These are phyloP conservation scores for Capsicum chinense DNA, from an alignment of 257 asterid species.

Conservation along the genomic window DNA sequence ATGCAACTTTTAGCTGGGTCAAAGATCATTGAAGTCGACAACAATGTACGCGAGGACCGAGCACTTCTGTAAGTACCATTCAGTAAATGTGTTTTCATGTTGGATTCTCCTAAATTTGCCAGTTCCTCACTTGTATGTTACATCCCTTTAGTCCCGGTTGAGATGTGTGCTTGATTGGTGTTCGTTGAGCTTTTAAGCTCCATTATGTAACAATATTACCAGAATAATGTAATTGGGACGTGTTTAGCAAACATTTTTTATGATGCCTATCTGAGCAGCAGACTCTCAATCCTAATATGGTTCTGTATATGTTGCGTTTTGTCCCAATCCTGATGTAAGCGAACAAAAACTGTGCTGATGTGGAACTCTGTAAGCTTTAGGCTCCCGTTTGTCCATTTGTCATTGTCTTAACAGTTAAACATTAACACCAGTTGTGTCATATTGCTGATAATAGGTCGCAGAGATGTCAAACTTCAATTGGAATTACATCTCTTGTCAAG, in stretches of 20 bases:
- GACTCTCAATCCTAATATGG: background rate
- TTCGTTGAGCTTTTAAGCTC: background rate
- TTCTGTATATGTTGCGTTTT: background rate
- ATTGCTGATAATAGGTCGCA: background rate
- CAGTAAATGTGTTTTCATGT: constrained; percentile 1
- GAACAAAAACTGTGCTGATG: background rate
- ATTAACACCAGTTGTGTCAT: background rate
- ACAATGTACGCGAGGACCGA: constrained; percentile 86
- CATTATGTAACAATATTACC: background rate
- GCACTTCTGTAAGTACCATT: constrained; percentile 70
- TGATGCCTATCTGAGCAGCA: background rate
- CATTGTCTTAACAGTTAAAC: background rate
- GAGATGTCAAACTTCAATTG: background rate
- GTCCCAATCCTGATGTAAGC: background rate
- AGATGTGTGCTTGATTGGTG: background rate
- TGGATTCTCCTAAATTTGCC: background rate
- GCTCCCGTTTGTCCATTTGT: background rate
- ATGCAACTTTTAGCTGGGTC: constrained; percentile 88
- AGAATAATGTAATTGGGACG: background rate
- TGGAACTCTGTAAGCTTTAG: background rate
- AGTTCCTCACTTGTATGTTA: background rate
- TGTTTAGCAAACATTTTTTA: background rate
- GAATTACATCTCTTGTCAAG: background rate
- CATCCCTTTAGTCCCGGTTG: background rate
- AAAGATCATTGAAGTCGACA: constrained; percentile 81